Evolutionary conservation across 805 yeast species (phyloP), one percentile per base, ranked within the genome.

Genomic region (Suhomyces tanzawaensis): DNA sequence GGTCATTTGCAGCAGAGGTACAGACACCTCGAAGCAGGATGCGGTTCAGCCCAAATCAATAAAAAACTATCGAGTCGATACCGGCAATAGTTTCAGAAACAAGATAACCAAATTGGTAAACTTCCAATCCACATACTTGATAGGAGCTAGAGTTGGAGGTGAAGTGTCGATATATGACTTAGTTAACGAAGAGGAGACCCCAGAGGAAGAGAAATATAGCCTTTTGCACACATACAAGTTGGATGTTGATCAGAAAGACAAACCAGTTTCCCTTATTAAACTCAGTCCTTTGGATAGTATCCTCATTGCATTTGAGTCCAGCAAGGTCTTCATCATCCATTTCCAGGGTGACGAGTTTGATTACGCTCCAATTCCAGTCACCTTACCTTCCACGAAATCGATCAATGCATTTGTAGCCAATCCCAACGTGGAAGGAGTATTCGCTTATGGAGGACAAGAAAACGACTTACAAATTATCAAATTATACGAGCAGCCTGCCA

Each of bases 391-490:
- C 23, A 63, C 60, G 28, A 79, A 72, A 3, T 77, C 81, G 5
- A 56, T 82, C 28, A 62, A 70, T 40, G 58, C 79, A 25, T 76
- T 74, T 52, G 56, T 60, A 9, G 57, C 62, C 22, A 78, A 78
- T 49, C 81, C 80, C 3, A 51, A 57, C 12, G 70, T 66, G 15
- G 56, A 58, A 6, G 75, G 77, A 16, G 57, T 80, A 2, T 78
- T 85, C 59, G 95, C 93, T 1, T 77, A 69, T 51, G 97, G 97
- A 24, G 99, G 98, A 19, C 78, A 86, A 53, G 95, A 89, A 49
- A 79, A 79, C 42, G 90, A 86, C 55, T 62, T 85, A 4, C 76
- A 75, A 36, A 61, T 82, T 15, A 57, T 75, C 32, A 47, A 64
- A 29, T 44, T 77, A 16, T 64, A 61, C 34, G 56, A 56, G 1